Evolutionary conservation across 352 stramenopile species (phyloP).

Genomic region (Phytophthora sp.): DNA sequence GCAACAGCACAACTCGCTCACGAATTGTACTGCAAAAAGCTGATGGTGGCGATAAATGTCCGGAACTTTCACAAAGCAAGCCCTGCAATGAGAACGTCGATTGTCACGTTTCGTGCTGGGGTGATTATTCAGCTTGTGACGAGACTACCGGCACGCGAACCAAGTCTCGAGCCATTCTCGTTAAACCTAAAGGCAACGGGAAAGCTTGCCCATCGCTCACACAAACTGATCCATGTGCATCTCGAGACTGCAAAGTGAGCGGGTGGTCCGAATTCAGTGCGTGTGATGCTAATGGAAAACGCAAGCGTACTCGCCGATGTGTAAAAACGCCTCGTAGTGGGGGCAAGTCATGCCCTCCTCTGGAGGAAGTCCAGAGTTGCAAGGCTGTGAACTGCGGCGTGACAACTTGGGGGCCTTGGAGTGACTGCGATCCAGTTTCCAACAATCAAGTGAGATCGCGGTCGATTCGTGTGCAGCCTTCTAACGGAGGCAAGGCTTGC

Average conservation of each 20-base stretch:
- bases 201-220: conserved; percentile 46
- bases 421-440: conserved; percentile 39
- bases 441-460: conserved; percentile 43
- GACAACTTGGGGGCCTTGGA: conserved; percentile 52
- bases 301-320: conserved; percentile 47
- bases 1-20: conserved; percentile 39
- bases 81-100: conserved; percentile 42
- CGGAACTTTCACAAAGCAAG: conserved; percentile 31
- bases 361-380: conserved; percentile 47
- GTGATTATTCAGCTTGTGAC: conserved; percentile 43
- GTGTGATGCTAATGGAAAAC: conserved; percentile 46
- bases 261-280: conserved; percentile 51
- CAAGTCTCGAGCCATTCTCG: conserved; percentile 39
- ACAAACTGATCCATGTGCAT: conserved; percentile 36
- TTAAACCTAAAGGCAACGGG: conserved; percentile 41
- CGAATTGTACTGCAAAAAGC: conserved; percentile 32
- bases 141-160: conserved; percentile 31
- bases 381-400: conserved; percentile 58
- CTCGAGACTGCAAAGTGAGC: conserved; percentile 55
- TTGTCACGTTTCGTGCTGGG: conserved; percentile 59
- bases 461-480: conserved; percentile 39
- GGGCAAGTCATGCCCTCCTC: conserved; percentile 45
- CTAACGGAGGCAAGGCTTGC: conserved; percentile 48
- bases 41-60: conserved; percentile 51
- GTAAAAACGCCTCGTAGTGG: conserved; percentile 31